These are phyloP conservation scores for Mentha longifolia DNA, from an alignment of 257 asterid species.

Conservation along the genomic window DNA sequence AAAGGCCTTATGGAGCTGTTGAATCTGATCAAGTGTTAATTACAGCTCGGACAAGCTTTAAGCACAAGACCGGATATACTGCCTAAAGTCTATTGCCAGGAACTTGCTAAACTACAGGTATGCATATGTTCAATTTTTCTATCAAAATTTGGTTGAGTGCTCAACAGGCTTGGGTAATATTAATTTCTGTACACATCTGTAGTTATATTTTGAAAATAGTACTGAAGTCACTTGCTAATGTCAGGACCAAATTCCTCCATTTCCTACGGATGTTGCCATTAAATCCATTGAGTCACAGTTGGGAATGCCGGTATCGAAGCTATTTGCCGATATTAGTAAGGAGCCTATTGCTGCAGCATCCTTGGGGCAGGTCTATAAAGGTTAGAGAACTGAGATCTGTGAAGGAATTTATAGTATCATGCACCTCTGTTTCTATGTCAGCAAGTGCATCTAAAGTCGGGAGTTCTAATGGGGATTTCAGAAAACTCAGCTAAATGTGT, in stretches of 20 bases:
- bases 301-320: constrained; percentile 77
- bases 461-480: constrained; percentile 14
- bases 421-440: constrained; percentile 12
- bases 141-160: constrained; percentile 5
- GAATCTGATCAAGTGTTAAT: constrained; percentile 32
- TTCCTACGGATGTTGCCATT: constrained; percentile 77
- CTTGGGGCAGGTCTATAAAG: constrained; percentile 96
- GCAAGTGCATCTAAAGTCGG: constrained; percentile 13
- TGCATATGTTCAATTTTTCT: constrained; percentile 25
- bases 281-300: constrained; percentile 86
- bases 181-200: constrained; percentile 23
- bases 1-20: constrained; percentile 21
- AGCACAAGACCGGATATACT: constrained; percentile 97
- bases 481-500: constrained; percentile 42
- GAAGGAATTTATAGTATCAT: constrained; percentile 3
- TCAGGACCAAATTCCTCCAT: constrained; percentile 99
- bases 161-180: constrained; percentile 23
- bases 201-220: constrained; percentile 28
- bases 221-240: constrained; percentile 32
- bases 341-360: constrained; percentile 99
- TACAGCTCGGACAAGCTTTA: constrained; percentile 97
- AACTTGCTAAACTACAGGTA: constrained; percentile 94
- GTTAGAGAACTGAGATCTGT: constrained; percentile 51
- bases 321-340: constrained; percentile 90
- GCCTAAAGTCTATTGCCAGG: constrained; percentile 88